Evolutionary conservation across 345 rosid genomes (phyloP), one percentile per base, ranked within the genome.

Genomic region (Gossypium longicalyx): DNA sequence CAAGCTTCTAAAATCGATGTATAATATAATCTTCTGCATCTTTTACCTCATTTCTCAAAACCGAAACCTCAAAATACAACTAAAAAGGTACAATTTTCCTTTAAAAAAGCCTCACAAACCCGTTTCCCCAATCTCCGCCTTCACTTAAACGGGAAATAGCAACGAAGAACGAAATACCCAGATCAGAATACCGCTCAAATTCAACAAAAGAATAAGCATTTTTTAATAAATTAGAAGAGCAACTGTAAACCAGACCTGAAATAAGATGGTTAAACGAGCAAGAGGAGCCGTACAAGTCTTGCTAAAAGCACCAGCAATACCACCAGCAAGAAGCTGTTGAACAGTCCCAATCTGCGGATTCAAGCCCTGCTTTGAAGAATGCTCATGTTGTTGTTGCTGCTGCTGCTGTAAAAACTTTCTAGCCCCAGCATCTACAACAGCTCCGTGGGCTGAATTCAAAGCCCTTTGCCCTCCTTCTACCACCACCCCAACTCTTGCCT

Each of bases 251-350:
- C 23, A 47, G 23, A 93, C 99, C 98, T 96, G 99, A 74, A 93
- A 88, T 54, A 96, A 85, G 82, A 96, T 95, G 71, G 98, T 93
- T 75, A 96, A 92, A 58, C 99, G 97, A 76, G 97, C 91, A 1
- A 93, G 90, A 83, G 99, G 99, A 22, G 99, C 99, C 2, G 99
- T 96, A 60, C 98, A 93, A 7, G 99, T 95, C 82, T 95, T 95
- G 89, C 97, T 85, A 71, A 95, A 87, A 66, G 98, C 99, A 27
- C 99, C 99, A 17, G 98, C 97, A 60, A 95, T 71, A 43, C 99
- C 98, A 51, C 99, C 97, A 12, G 99, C 94, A 15, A 93, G 68
- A 25, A 95, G 86, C 82, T 89, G 90, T 25, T 81, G 84, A 2
- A 85, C 44, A 8, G 86, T 76, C 9, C 91, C 94, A 38, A 89